A percentile compares a stretch with the other conserved stretches of the same genome.
These are phyloP conservation scores for Micractinium sp. DNA, from an alignment of 139 green algal species.

Conservation along the genomic window DNA sequence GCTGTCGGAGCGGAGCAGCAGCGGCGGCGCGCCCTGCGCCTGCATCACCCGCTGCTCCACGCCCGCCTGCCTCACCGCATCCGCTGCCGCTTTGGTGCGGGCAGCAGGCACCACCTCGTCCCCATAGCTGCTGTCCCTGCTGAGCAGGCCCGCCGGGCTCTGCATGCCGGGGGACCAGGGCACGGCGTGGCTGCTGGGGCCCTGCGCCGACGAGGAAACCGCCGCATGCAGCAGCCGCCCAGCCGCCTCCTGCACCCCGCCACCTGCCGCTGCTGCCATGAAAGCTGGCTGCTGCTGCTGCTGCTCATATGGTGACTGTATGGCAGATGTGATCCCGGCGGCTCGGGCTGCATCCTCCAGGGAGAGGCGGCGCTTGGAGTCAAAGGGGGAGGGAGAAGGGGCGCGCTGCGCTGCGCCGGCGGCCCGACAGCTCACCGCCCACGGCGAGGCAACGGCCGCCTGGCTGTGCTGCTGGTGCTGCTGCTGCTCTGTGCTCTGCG, in stretches of 20 bases:
- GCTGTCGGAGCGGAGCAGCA: background rate
- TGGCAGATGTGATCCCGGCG: too few species aligned
- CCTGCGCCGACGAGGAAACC: background rate
- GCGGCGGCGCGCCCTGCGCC: background rate
- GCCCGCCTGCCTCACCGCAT: background rate
- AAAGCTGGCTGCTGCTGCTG: background rate
- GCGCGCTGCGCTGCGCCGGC: background rate
- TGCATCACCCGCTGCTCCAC: background rate
- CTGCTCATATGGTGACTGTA: too few species aligned
- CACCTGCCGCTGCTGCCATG: background rate
- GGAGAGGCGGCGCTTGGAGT: background rate
- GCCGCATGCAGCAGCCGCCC: background rate
- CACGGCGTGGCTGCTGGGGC: constrained; percentile 4
- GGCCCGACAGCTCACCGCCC: background rate
- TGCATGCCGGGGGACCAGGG: constrained; percentile 24
- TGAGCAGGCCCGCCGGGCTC: background rate
- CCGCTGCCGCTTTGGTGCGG: background rate
- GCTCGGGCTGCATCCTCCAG: background rate
- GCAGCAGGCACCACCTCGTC: constrained; percentile 15
- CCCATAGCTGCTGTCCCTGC: constrained; percentile 1
- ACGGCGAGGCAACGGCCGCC: background rate
- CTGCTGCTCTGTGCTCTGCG: background rate
- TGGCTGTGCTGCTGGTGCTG: background rate
- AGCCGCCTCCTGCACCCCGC: background rate
- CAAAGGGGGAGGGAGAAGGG: background rate